Evolutionary conservation across 2,329 filamentous ascomycete genomes (phyloP), one percentile per base, ranked within the genome.

Genomic region (Aspergillus sp.): DNA sequence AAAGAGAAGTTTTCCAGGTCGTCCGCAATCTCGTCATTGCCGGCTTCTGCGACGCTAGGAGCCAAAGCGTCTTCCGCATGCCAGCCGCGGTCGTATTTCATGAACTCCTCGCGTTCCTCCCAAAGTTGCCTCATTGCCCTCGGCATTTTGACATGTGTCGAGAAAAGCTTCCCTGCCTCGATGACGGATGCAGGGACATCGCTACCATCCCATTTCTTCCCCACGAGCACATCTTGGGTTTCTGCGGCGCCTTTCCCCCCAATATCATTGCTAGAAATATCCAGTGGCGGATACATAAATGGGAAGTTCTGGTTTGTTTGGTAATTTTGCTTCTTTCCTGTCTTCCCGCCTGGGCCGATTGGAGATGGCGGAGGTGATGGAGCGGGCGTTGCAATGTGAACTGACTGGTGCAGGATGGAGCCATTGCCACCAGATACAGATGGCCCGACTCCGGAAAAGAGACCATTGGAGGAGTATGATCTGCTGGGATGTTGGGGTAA

Each of bases 251-350:
- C 93, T 71, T 96, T 97, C 1, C 93, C 93, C 51, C 95, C 93
- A 39, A 93, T 87, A 65, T 89, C 90, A 70, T 96, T 96, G 75
- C 92, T 96, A 23, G 86, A 88, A 61, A 88, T 88, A 74, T 97
- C 93, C 17, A 97, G 79, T 1, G 95, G 95, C 2, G 95, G 95
- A 66, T 99, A 99, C 78, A 99, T 87, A 70, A 99, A 98, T 0
- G 95, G 95, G 64, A 99, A 98, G 70, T 97, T 95, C 68, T 99
- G 95, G 70, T 99, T 99, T 0, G 95, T 99, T 73, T 99, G 95
- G 68, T 99, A 99, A 66, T 98, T 99, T 70, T 99, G 95, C 72
- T 99, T 99, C 80, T 99, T 99, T 1, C 90, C 93, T 52, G 90
- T 91, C 73, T 98, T 99, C 0, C 92, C 92, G 24, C 92, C 85